Evolutionary conservation across 148 eudicot genomes (phyloP), one percentile per base, ranked within the genome.

Genomic region (Pouteria glomerata): DNA sequence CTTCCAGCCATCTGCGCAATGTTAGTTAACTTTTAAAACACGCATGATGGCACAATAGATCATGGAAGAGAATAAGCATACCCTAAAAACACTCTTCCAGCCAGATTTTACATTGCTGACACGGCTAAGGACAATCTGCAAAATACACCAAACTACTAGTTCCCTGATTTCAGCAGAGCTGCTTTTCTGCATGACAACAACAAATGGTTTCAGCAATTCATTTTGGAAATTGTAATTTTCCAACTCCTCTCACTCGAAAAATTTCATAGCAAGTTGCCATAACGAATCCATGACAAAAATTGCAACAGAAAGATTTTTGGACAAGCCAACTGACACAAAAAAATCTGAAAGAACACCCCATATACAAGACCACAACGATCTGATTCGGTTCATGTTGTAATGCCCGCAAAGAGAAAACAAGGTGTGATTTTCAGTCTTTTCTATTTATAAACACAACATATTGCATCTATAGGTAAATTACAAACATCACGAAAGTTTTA

Each of bases 231-330:
- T 96, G 83, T 96, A 96, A 70, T 96, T 96, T 62, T 92, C 97
- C 86, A 96, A 82, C 85, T 96, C 99, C 77, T 96, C 99, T 67
- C 97, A 90, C 79, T 96, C 99, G 67, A 96, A 84, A 60, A 96
- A 96, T 80, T 96, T 96, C 99, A 96, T 90, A 62, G 99, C 88
- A 67, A 96, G 97, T 82, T 96, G 99, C 68, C 99, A 85, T 83
- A 96, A 73, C 21, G 99, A 96, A 79, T 96, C 99, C 99, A 96
- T 96, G 70, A 96, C 99, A 85, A 96, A 96, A 50, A 96, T 96
- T 70, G 99, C 99, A 69, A 96, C 99, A 13, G 99, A 92, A 23
- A 96, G 96, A 81, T 96, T 96, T 79, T 96, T 89, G 51, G 97
- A 96, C 76, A 92, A 74, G 45, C 99, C 99, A 78, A 96, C 99